Base-by-base conservation (phyloP, 2,329 filamentous ascomycete species). In the Pseudogymnoascus sp. region DNA sequence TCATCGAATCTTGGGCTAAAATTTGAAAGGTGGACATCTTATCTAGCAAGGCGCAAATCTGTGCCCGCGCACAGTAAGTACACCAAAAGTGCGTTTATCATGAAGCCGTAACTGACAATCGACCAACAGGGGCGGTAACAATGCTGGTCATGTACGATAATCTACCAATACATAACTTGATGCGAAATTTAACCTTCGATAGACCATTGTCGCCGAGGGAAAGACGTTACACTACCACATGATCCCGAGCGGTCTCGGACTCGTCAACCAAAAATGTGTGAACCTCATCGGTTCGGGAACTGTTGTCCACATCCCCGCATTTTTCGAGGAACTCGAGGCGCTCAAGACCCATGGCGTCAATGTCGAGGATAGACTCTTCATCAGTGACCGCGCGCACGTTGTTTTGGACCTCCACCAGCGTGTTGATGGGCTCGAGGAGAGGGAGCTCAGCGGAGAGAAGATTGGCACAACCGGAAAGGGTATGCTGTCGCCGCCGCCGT, bases 211-310 rank as follows among this genome's bases (percentile, higher is more conserved):
- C 37, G 72, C 69, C 16, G 71, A 75, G 61, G 74, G 72, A 4
- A 72, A 74, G 61, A 76, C 73, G 29, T 81, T 80, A 71, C 73
- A 65, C 77, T 82, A 78, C 71, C 81, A 80, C 74, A 83, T 84
- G 66, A 83, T 87, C 72, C 81, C 89, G 64, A 76, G 88, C 59
- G 83, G 86, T 23, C 89, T 84, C 62, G 90, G 90, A 64, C 81
- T 92, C 65, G 80, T 92, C 67, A 90, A 88, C 72, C 86, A 88
- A 6, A 77, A 78, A 45, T 89, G 83, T 73, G 80, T 84, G 69
- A 92, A 92, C 76, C 78, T 92, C 63, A 88, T 92, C 72, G 89
- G 88, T 64, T 87, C 86, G 59, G 87, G 80, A 55, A 81, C 83
- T 41, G 83, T 90, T 64, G 85, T 90, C 67, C 83, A 90, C 74